A percentile compares a stretch with the other conserved stretches of the same genome.
Evolutionary conservation across 495 filamentous ascomycete genomes (phyloP).

Genomic region (Amorphotheca resinae): DNA sequence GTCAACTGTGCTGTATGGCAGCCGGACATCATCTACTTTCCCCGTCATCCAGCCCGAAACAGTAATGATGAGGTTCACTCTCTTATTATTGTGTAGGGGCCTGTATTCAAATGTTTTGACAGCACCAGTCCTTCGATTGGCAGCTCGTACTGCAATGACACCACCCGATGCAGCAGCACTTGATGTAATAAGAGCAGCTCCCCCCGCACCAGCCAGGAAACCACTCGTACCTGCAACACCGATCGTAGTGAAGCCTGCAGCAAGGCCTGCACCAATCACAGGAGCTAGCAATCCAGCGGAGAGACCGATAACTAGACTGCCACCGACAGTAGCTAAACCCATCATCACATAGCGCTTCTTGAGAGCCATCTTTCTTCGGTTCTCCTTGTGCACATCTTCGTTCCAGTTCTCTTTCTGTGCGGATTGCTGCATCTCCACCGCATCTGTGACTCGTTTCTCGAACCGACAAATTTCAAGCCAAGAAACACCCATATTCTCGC

Average conservation of each 20-base stretch:
- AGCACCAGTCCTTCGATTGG: slow-evolving; percentile 71
- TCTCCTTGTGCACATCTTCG: slow-evolving; percentile 89
- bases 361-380: slow-evolving; percentile 62
- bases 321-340: slow-evolving; percentile 93
- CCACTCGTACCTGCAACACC: slow-evolving; percentile 79
- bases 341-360: slow-evolving; percentile 85
- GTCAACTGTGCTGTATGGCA: slow-evolving; percentile 92
- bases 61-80: slow-evolving; percentile 91
- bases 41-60: slow-evolving; percentile 98
- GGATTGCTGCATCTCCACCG: slow-evolving; percentile 91
- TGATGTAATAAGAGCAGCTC: slow-evolving; percentile 88
- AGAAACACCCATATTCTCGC: slow-evolving; percentile 60
- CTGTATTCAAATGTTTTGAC: slow-evolving; percentile 96
- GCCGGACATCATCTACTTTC: slow-evolving; percentile 87
- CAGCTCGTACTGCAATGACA: slow-evolving; percentile 74
- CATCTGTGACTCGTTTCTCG: slow-evolving; percentile 94
- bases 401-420: slow-evolving; percentile 95
- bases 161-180: slow-evolving; percentile 76
- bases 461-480: slow-evolving; percentile 95
- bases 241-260: slow-evolving; percentile 89
- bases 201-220: slow-evolving; percentile 85
- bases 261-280: slow-evolving; percentile 88
- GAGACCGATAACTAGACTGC: slow-evolving; percentile 88
- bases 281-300: slow-evolving; percentile 87
- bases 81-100: slow-evolving; percentile 93